Base-by-base conservation (phyloP, 1,139 yeast species). In the Citeromyces hawaiiensis region DNA sequence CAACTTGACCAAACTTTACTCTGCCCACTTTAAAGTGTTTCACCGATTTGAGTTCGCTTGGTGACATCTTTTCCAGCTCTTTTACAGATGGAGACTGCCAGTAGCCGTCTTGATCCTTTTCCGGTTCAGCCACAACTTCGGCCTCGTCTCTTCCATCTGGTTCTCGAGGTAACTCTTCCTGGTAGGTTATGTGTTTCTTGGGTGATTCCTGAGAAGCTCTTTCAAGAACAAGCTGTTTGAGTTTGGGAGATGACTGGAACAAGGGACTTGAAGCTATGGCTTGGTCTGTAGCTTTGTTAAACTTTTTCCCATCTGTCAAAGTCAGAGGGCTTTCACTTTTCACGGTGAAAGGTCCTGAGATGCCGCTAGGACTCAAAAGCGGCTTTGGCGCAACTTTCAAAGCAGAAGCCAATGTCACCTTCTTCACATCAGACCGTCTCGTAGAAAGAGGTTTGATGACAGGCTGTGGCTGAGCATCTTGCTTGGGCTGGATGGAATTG, bases 1-100 rank as follows among this genome's bases (percentile, higher is more conserved):
- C 80, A 40, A 91, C 71, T 42, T 69, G 65, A 38, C 98, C 99
- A 53, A 65, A 76, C 37, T 83, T 82, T 46, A 71, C 70, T 47
- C 94, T 78, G 3, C 98, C 98, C 43, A 93, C 76, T 23, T 70
- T 71, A 55, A 88, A 80, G 44, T 76, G 63, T 23, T 65, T 50
- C n/a, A 91, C 79, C 10, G 70, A 53, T 42, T 81, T 74, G 39
- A 87, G 68, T 45, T 83, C 81, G 9, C 74, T 61, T 37, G 83
- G 63, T 0, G 86, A 57, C 67, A 72, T 67, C 35, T 68, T 61
- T 43, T 72, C 68, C 43, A 91, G 63, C 40, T 76, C 76, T 6
- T 76, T 69, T 37, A 80, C 53, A 3, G 87, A 64, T 17, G 98
- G 98, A 2, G 83, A 72, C 39, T 80, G 79, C 87, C 94, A 91